Evolutionary conservation across 768 basidiomycete species (phyloP).

Genomic region (Naganishia vishniacii): DNA sequence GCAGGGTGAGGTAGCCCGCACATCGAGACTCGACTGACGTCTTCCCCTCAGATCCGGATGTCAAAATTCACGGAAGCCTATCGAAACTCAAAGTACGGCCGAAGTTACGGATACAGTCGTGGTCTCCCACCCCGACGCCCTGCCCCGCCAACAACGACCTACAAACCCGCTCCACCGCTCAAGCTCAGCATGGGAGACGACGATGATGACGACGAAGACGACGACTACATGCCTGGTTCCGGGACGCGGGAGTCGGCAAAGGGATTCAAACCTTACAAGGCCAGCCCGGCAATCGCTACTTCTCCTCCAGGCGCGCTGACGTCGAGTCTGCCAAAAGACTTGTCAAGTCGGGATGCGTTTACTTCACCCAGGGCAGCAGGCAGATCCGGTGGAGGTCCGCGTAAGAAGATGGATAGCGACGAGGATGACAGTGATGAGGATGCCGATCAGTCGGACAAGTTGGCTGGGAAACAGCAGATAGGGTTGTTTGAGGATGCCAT

Average conservation of each 20-base stretch:
- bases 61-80: slow-evolving; percentile 97
- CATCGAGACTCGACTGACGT: neutral
- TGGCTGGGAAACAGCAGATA: slow-evolving; percentile 60
- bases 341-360: slow-evolving; percentile 30
- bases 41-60: slow-evolving; percentile 65
- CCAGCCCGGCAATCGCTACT: slow-evolving; percentile 66
- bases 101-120: slow-evolving; percentile 57
- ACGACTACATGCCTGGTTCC: slow-evolving; percentile 52
- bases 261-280: slow-evolving; percentile 43
- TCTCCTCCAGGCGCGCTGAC: slow-evolving; percentile 47
- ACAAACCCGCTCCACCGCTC: slow-evolving; percentile 70
- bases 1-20: neutral
- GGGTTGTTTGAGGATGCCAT: slow-evolving; percentile 78
- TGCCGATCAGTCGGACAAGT: slow-evolving; percentile 49
- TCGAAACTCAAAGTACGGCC: slow-evolving; percentile 55
- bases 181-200: slow-evolving; percentile 31
- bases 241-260: slow-evolving; percentile 1
- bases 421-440: slow-evolving; percentile 61
- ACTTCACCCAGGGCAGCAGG: slow-evolving; percentile 2
- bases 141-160: slow-evolving; percentile 58
- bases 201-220: slow-evolving; percentile 56
- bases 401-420: slow-evolving; percentile 58
- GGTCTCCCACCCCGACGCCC: slow-evolving; percentile 50
- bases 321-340: slow-evolving; percentile 31
- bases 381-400: slow-evolving; percentile 38